Evolutionary conservation across 1,139 yeast species (phyloP).

Genomic region (Yamadazyma sp.): DNA sequence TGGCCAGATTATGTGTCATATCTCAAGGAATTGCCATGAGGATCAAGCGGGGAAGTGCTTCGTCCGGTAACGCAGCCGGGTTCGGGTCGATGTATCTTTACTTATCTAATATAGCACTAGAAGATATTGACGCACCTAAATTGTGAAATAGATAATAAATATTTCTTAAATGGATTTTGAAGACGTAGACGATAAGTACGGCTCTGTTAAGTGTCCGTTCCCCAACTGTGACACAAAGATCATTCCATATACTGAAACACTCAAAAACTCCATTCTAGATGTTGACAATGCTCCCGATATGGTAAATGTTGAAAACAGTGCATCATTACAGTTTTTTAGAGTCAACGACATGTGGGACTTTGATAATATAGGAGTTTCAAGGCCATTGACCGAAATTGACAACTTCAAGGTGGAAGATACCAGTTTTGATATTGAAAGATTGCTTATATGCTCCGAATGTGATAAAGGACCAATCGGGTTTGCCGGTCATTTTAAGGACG

Average conservation of each 20-base stretch:
- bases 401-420: slow-evolving; percentile 15
- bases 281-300: slow-evolving; percentile 33
- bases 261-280: slow-evolving; percentile 13
- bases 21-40: slow-evolving; percentile 71
- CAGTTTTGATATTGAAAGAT: slow-evolving; percentile 42
- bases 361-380: slow-evolving; percentile 74
- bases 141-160: slow-evolving; percentile 2
- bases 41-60: slow-evolving; percentile 56
- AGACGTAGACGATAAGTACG: slow-evolving; percentile 6
- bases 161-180: not conserved
- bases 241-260: slow-evolving; percentile 23
- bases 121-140: slow-evolving; percentile 13
- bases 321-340: slow-evolving; percentile 28
- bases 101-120: slow-evolving; percentile 40
- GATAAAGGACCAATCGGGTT: slow-evolving; percentile 75
- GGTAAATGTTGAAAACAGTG: slow-evolving; percentile 20
- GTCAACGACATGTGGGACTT: slow-evolving; percentile 70
- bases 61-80: slow-evolving; percentile 53
- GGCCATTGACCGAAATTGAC: slow-evolving; percentile 30
- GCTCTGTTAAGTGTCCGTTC: slow-evolving; percentile 32
- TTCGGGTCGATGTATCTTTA: slow-evolving; percentile 45
- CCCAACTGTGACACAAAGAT: slow-evolving; percentile 35
- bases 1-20: slow-evolving; percentile 59
- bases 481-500: slow-evolving; percentile 44
- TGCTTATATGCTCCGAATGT: slow-evolving; percentile 69